phyloP scores from a whole-genome alignment of 345 rosid genomes.

The Syzygium oleosum region DNA sequence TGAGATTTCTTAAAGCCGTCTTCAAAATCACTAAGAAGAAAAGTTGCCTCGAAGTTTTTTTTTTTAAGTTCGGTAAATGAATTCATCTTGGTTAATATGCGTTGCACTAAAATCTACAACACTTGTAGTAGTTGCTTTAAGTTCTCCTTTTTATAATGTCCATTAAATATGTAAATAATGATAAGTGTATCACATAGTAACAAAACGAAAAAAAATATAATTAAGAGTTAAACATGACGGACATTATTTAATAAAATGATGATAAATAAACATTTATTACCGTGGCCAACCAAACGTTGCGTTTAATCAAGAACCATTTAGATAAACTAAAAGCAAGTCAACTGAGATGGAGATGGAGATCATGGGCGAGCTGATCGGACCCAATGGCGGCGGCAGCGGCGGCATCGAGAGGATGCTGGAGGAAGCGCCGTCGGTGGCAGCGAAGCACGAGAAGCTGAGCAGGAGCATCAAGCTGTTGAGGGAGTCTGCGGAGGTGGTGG shows the following conservation, averaged over 20 bases:
- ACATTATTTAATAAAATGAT: background rate
- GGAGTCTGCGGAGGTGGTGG: slow-evolving; percentile 14
- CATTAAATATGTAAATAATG: background rate
- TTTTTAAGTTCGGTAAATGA: background rate
- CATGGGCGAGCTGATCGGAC: slow-evolving; percentile 7
- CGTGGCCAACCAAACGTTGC: background rate
- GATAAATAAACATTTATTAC: background rate
- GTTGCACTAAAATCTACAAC: background rate
- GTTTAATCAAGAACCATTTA: background rate
- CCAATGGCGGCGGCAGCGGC: background rate
- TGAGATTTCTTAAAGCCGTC: background rate
- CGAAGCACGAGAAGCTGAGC: slow-evolving; percentile 17
- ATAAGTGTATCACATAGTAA: background rate
- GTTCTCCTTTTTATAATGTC: background rate
- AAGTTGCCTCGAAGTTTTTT: background rate
- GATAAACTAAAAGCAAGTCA: background rate
- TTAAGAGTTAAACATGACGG: background rate
- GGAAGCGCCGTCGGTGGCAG: slow-evolving; percentile 14
- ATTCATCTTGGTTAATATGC: background rate
- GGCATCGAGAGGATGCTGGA: slow-evolving; percentile 14
- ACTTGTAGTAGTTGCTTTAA: background rate
- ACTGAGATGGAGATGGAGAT: slow-evolving; percentile 8
- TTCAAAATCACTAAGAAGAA: background rate
- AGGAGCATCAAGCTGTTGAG: slow-evolving; percentile 8
- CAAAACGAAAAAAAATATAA: background rate